These are phyloP conservation scores for Aaosphaeria pasadenensis DNA, from an alignment of 2,329 filamentous ascomycete species.

Conservation along the genomic window DNA sequence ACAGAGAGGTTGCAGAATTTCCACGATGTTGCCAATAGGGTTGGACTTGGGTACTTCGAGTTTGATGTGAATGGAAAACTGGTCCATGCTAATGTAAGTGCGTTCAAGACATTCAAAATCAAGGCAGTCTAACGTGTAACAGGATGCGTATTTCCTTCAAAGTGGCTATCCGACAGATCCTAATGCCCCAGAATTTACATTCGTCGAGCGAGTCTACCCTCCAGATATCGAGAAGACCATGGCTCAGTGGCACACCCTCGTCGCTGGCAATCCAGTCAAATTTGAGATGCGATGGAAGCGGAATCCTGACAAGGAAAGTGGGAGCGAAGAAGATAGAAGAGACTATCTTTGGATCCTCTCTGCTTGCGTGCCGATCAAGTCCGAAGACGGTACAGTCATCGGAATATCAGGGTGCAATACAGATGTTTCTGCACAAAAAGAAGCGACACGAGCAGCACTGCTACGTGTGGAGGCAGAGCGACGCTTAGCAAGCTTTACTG, in stretches of 20 bases:
- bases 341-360: slow-evolving; percentile 21
- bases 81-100: slow-evolving; percentile 10
- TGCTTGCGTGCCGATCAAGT: slow-evolving; percentile 26
- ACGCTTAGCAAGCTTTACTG: slow-evolving; percentile 24
- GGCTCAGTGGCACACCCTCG: slow-evolving; percentile 26
- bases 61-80: slow-evolving; percentile 6
- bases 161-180: not conserved
- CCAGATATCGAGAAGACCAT: slow-evolving; percentile 24
- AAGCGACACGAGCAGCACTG: slow-evolving; percentile 17
- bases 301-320: not conserved
- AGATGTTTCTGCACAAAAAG: slow-evolving; percentile 32
- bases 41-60: slow-evolving; percentile 11
- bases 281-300: slow-evolving; percentile 35
- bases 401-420: slow-evolving; percentile 30
- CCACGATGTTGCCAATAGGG: slow-evolving; percentile 7
- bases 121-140: not conserved
- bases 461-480: slow-evolving; percentile 22
- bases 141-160: not conserved
- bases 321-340: slow-evolving; percentile 10
- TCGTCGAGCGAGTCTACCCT: slow-evolving; percentile 28
- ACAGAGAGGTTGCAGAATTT: slow-evolving; percentile 7
- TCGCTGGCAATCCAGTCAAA: slow-evolving; percentile 22
- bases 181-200: slow-evolving; percentile 12
- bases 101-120: not conserved
- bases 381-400: slow-evolving; percentile 20